Evolutionary conservation across 2,329 filamentous ascomycete genomes (phyloP), one percentile per base, ranked within the genome.

Genomic region (Fusarium sp.): DNA sequence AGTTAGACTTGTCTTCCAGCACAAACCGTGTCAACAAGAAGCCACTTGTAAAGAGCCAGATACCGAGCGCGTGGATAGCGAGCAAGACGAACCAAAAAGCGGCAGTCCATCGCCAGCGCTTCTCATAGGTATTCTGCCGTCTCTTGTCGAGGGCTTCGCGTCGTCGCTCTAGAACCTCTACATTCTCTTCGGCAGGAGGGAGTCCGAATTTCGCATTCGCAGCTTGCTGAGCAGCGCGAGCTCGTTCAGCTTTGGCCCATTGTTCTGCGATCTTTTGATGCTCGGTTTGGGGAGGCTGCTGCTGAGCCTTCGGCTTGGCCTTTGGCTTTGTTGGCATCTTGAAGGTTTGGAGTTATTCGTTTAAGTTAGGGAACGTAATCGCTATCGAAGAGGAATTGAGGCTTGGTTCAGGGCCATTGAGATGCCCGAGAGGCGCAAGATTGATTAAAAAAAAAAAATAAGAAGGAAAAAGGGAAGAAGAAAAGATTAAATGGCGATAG

Each of bases 1-100:
- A 96, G 63, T 85, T 85, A 15, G 93, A 94, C 79, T 91, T 92
- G 76, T 94, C 89, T 69, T 94, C 91, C 63, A 96, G 86, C 55
- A 95, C 91, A 68, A 94, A 84, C 64, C 96, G 90, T 60, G 95
- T 97, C 71, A 99, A 88, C 69, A 99, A 89, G 81, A 99, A 99
- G 40, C 96, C 96, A 79, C 92, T 94, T 30, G 94, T 97, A 83
- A 99, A 99, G 78, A 98, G 92, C 79, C 92, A 93, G 76, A 98
- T 91, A 65, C 94, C 95, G 38, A 92, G 84, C 48, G 88, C 85
- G 79, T 99, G 96, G 42, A 98, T 87, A 71, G 83, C 89, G 79
- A 93, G 82, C 78, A 95, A 83, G 85, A 91, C 90, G 41, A 85
- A 78, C 85, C 93, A 93, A 79, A 95, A 93, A 40, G 85, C 88